Conservation (phyloP, 169 alveolate species). For the Plasmodium cynomolgi region DNA sequence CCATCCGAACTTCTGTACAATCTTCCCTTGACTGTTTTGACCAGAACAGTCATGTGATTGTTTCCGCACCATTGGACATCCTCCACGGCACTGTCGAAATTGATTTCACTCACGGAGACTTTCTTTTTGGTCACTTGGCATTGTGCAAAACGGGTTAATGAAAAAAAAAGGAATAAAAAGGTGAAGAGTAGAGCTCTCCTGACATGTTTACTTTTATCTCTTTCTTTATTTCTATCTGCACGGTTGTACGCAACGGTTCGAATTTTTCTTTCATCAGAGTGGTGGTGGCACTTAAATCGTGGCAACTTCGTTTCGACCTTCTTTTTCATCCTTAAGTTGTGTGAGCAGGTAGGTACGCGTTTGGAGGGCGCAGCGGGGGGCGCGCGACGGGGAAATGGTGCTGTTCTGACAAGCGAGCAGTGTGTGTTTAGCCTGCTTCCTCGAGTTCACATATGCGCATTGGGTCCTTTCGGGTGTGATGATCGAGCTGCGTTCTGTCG, state of each 20-base stretch:
- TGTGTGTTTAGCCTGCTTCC: not conserved
- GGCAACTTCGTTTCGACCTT: not conserved
- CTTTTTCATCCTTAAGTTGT: conserved; percentile 48
- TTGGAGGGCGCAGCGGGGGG: not conserved
- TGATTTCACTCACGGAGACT: conserved; percentile 90
- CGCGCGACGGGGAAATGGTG: not conserved
- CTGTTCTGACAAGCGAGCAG: not conserved
- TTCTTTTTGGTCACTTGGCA: conserved; percentile 81
- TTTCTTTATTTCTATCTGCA: conserved; percentile 16
- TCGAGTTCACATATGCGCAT: not conserved
- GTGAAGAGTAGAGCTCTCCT: not conserved
- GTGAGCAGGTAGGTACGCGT: not conserved
- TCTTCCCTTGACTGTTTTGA: conserved; percentile 88
- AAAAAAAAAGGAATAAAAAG: conserved; percentile 36
- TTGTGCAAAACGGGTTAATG: conserved; percentile 29
- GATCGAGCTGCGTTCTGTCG: not conserved
- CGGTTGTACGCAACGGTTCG: not conserved
- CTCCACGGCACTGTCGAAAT: conserved; percentile 89
- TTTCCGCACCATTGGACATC: conserved; percentile 90
- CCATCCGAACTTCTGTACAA: conserved; percentile 86
- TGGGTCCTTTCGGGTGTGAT: not conserved
- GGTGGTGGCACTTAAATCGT: not conserved
- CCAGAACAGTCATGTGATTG: conserved; percentile 86
- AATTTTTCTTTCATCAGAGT: conserved; percentile 34
- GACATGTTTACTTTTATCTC: not conserved